Conservation (phyloP, 176 grass and related monocot genomes). For the Microstegium vimineum region DNA sequence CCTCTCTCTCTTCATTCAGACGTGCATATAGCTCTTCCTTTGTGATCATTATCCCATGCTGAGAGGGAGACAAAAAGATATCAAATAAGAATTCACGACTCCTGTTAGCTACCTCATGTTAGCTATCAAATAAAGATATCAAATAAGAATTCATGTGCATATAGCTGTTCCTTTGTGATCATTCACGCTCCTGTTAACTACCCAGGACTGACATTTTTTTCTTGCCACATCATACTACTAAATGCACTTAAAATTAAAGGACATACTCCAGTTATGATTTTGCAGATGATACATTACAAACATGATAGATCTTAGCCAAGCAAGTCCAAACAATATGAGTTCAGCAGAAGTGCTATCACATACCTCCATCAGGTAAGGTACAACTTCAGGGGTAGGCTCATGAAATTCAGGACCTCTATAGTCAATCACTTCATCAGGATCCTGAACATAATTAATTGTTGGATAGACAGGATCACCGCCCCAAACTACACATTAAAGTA, state of each 20-base stretch:
- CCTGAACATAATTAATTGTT: conserved; percentile 90
- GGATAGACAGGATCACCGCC: conserved; percentile 98
- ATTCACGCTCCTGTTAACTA: too few relatives aligned
- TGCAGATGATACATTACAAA: not conserved
- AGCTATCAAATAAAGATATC: too few relatives aligned
- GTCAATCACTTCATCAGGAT: conserved; percentile 77
- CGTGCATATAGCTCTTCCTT: conserved; percentile 75
- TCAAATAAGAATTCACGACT: conserved; percentile 6
- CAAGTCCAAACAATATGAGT: conserved; percentile 1
- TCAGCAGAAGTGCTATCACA: not conserved
- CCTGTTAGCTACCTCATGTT: not conserved
- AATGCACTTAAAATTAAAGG: conserved; percentile 18
- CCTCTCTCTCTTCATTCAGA: conserved; percentile 60
- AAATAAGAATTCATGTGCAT: too few relatives aligned
- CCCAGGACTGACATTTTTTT: conserved; percentile 4
- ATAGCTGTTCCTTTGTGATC: too few relatives aligned
- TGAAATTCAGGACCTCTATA: conserved; percentile 84
- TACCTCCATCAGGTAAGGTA: conserved; percentile 89
- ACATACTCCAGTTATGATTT: not conserved
- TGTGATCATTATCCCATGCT: conserved; percentile 76
- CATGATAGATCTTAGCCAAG: conserved; percentile 22
- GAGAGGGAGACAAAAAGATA: conserved; percentile 22
- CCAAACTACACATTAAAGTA: conserved; percentile 69
- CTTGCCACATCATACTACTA: conserved; percentile 18
- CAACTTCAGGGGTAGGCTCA: conserved; percentile 77